Evolutionary conservation across 257 asterid species (phyloP), one percentile per base, ranked within the genome.

Genomic region (Nicotiana noctiflora): DNA sequence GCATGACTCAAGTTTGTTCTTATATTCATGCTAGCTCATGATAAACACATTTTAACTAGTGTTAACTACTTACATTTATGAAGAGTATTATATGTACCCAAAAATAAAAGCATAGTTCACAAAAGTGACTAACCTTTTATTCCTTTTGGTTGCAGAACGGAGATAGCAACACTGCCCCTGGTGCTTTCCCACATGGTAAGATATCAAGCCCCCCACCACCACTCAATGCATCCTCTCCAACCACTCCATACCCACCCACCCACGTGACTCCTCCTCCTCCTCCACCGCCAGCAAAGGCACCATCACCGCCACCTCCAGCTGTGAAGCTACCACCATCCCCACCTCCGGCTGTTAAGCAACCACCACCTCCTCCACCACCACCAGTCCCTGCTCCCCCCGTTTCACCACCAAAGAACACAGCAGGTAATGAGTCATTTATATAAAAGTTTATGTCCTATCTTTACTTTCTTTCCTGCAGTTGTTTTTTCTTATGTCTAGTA

Each of bases 291-390:
- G 80, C 25, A 29, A 59, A 46, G 70, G 60, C 83, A 8, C 72
- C 89, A 4, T 81, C 91, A 9, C 82, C 90, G 15, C 81, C 84
- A 1, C 70, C 44, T 9, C 5, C 70, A 27, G 44, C 29, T 19
- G n/a, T n/a, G n/a, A 63, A 63, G 44, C 44, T 63, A 63, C 68
- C 19, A 0, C 72, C 72, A 64, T 37, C 55, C 55, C 55, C 55
- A 9, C 2, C 55, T 49, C 17, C 55, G 15, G 55, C 17, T 0
- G 55, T 11, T 17, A 49, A 49, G 5, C 13, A 3, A 11, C 15
- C 15, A 49, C 72, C 72, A 64, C 79, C 86, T 3, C 81, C 90
- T 14, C 81, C 86, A 0, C 86, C 84, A 55, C 90, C 92, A 70
- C 76, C 76, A 37, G 2, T 67, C 10, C 76, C 55, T 67, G 37